Evolutionary conservation across 2,329 filamentous ascomycete species (phyloP).

Genomic region (Fusarium torreyae): DNA sequence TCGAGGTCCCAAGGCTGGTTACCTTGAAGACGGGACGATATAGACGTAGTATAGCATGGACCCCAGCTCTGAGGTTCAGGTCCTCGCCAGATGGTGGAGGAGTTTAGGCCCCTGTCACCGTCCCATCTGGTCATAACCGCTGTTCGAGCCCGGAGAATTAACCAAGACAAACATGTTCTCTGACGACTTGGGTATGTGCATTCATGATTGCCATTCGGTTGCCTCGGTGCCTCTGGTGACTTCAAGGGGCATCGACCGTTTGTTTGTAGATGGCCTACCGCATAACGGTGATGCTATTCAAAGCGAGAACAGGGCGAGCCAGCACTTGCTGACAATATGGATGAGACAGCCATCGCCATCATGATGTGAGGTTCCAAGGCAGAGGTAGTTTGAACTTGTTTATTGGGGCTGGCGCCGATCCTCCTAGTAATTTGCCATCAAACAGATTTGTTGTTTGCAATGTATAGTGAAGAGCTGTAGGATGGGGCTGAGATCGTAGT

Average conservation of each 20-base stretch:
- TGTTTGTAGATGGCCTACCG: background rate
- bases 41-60: conserved; percentile 27
- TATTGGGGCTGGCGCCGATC: conserved; percentile 27
- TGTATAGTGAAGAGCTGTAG: conserved; percentile 5
- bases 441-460: conserved; percentile 18
- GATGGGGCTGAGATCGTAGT: conserved; percentile 23
- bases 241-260: background rate
- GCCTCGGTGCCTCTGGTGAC: conserved; percentile 12
- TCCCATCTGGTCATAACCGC: conserved; percentile 27
- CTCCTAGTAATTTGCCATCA: conserved; percentile 34
- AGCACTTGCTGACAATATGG: conserved; percentile 39
- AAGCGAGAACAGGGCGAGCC: conserved; percentile 15
- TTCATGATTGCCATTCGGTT: conserved; percentile 21
- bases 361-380: conserved; percentile 4
- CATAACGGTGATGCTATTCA: conserved; percentile 34
- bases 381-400: conserved; percentile 19
- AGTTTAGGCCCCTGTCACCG: conserved; percentile 19
- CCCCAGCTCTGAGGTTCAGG: conserved; percentile 10
- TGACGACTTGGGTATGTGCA: conserved; percentile 11
- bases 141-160: conserved; percentile 30
- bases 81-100: conserved; percentile 40
- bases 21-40: conserved; percentile 24
- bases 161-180: conserved; percentile 22
- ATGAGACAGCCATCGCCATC: conserved; percentile 36
- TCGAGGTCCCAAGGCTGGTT: conserved; percentile 26